A percentile compares a stretch with the other conserved stretches of the same genome.
Evolutionary conservation across 768 basidiomycete genomes (phyloP).

Genomic region (Pisolithus tinctorius): DNA sequence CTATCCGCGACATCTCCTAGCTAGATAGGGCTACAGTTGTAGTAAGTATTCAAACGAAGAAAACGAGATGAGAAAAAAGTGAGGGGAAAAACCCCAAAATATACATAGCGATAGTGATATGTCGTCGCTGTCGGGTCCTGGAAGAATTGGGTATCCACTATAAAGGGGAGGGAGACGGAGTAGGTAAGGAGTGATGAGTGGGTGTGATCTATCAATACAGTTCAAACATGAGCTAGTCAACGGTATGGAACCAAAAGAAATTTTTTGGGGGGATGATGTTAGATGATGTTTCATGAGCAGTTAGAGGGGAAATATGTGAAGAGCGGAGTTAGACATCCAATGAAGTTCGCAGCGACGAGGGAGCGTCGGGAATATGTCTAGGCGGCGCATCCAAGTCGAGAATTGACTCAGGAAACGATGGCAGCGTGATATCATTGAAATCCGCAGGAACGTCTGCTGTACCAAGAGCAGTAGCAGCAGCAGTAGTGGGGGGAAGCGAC

Average conservation of each 20-base stretch:
- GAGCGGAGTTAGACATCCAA: conserved; percentile 2
- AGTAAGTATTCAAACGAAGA: too few species aligned
- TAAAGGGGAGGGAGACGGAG: neutral
- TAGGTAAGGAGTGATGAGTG: neutral
- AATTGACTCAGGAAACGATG: conserved; percentile 14
- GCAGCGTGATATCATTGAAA: conserved; percentile 9
- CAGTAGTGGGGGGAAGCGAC: conserved; percentile 17
- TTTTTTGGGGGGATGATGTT: too few species aligned
- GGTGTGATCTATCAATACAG: conserved; percentile 23
- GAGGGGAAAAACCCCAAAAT: conserved; percentile 1
- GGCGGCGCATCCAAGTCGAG: conserved; percentile 11
- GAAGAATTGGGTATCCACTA: conserved; percentile 14
- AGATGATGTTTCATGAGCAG: too few species aligned
- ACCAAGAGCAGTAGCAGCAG: conserved; percentile 12
- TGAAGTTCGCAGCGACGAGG: conserved; percentile 7
- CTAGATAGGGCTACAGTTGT: too few species aligned
- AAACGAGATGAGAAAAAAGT: too few species aligned
- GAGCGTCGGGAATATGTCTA: conserved; percentile 15
- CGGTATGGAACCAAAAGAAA: too few species aligned
- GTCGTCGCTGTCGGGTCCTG: neutral
- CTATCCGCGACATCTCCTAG: too few species aligned
- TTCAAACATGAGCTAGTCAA: conserved; percentile 6
- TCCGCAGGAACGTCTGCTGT: conserved; percentile 19
- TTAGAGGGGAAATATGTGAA: too few species aligned
- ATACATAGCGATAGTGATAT: conserved; percentile 20